Conservation (phyloP, 139 green algal species). For the Chlamydomonas sp. region DNA sequence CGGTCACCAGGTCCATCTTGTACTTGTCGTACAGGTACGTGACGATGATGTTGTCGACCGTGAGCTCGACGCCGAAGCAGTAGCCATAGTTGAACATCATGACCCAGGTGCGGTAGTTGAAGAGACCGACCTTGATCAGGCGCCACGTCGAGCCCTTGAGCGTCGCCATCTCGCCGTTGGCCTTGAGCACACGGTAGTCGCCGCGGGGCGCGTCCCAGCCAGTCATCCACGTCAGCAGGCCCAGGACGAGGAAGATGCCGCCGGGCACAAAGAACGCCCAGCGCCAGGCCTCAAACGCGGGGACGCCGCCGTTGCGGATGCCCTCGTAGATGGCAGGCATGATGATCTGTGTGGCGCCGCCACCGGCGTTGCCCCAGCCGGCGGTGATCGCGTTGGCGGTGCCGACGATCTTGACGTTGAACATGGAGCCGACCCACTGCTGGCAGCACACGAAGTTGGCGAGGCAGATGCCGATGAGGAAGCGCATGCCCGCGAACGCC, state of each 20-base stretch:
- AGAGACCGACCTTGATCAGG: constrained; percentile 42
- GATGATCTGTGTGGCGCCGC: constrained; percentile 78
- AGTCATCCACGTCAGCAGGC: constrained; percentile 33
- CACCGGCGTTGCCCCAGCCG: constrained; percentile 82
- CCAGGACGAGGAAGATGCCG: constrained; percentile 62
- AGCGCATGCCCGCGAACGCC: constrained; percentile 32
- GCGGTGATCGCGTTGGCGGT: constrained; percentile 80
- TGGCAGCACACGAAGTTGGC: constrained; percentile 54
- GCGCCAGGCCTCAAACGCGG: constrained; percentile 23
- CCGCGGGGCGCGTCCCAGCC: constrained; percentile 84
- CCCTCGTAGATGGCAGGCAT: constrained; percentile 73
- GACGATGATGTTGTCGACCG: constrained; percentile 72
- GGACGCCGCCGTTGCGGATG: constrained; percentile 22
- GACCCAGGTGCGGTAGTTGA: constrained; percentile 54
- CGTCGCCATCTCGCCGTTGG: constrained; percentile 62
- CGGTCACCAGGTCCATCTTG: constrained; percentile 32
- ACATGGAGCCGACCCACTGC: constrained; percentile 56
- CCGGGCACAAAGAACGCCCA: constrained; percentile 69
- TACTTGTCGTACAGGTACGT: constrained; percentile 71
- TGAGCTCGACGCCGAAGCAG: constrained; percentile 82
- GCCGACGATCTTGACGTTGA: constrained; percentile 80
- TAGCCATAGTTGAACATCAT: constrained; percentile 65
- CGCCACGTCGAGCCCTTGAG: constrained; percentile 44
- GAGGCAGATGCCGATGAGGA: constrained; percentile 73
- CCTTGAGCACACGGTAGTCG: constrained; percentile 72